Evolutionary conservation across 371 early-diverging fungal genomes (phyloP).

Genomic region (Circinella minor): DNA sequence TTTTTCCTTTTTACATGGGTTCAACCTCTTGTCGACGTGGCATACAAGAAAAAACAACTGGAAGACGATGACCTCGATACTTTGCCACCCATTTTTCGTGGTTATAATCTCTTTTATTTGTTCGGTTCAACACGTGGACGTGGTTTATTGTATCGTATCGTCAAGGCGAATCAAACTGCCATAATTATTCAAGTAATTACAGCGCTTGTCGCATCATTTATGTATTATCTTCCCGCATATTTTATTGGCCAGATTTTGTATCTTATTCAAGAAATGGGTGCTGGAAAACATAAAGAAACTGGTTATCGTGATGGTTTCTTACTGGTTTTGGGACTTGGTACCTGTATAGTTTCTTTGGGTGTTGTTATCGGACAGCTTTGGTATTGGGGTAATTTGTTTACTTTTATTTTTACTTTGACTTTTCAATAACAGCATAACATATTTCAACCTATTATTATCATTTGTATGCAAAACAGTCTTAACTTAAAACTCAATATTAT

Average conservation of each 20-base stretch:
- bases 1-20: constrained; percentile 28
- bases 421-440: too few species aligned
- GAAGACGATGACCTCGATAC: constrained; percentile 41
- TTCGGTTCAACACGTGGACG: constrained; percentile 34
- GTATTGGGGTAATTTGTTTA: constrained; percentile 45
- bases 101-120: constrained; percentile 35
- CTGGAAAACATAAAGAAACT: constrained; percentile 19
- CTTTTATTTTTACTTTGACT: too few species aligned
- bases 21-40: constrained; percentile 30
- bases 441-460: too few species aligned
- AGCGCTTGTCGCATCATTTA: constrained; percentile 27
- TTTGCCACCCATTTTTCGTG: constrained; percentile 38
- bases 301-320: constrained; percentile 35
- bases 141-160: constrained; percentile 32
- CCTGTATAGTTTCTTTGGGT: constrained; percentile 41
- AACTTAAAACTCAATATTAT: not conserved
- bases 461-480: too few species aligned
- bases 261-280: constrained; percentile 37
- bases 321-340: constrained; percentile 48
- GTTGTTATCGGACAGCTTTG: constrained; percentile 52
- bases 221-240: constrained; percentile 44
- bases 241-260: constrained; percentile 44
- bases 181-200: constrained; percentile 31
- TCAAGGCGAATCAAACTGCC: constrained; percentile 25
- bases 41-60: constrained; percentile 33